phyloP scores from a whole-genome alignment of 306 rosid genomes.

The Prunus armeniaca region DNA sequence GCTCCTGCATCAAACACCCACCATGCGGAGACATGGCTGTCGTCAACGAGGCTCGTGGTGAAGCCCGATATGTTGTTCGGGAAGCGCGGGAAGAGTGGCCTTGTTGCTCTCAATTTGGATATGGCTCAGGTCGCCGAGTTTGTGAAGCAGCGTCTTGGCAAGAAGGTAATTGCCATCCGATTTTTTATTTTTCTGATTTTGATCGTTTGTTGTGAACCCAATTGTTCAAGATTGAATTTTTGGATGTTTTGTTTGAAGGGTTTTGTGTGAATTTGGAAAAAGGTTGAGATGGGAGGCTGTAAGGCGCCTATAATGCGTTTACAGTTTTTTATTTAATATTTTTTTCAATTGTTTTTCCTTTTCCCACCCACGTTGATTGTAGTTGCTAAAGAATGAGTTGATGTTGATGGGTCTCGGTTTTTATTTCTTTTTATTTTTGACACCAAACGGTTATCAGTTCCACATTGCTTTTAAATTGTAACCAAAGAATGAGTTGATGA shows the following conservation, averaged over 20 bases:
- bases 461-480: no score
- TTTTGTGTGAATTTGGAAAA: neutral
- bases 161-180: constrained; percentile 43
- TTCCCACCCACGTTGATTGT: no score
- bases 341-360: no score
- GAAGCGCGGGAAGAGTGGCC: constrained; percentile 86
- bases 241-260: neutral
- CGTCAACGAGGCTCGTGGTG: constrained; percentile 64
- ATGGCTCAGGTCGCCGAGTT: constrained; percentile 73
- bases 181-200: neutral
- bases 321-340: neutral
- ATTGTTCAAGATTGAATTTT: neutral
- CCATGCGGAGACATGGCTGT: constrained; percentile 57
- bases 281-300: constrained; percentile 53
- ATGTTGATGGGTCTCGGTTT: no score
- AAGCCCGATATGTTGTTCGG: constrained; percentile 87
- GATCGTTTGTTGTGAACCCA: neutral
- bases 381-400: no score
- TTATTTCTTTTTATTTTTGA: no score
- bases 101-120: constrained; percentile 69
- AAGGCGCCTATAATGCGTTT: constrained; percentile 79
- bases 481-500: no score
- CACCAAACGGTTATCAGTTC: no score
- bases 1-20: no score
- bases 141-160: constrained; percentile 66